These are phyloP conservation scores for Daldinia bambusicola DNA, from an alignment of 495 filamentous ascomycete species.

Conservation along the genomic window DNA sequence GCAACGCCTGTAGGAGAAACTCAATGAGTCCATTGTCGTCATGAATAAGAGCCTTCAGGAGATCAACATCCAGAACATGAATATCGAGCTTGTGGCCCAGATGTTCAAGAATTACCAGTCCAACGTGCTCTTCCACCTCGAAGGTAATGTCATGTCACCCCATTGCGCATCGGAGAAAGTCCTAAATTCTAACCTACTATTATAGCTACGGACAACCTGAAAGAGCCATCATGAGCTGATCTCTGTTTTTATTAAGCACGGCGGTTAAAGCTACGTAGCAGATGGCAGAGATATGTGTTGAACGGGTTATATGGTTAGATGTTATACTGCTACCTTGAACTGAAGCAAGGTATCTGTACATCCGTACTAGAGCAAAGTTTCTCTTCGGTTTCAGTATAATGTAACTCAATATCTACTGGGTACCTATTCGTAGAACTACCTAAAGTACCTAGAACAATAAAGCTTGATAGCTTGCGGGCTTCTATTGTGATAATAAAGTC, in stretches of 20 bases:
- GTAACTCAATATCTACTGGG: not conserved
- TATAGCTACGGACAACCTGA: constrained; percentile 83
- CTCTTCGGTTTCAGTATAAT: not conserved
- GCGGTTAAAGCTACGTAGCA: not conserved
- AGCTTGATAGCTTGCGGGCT: no score
- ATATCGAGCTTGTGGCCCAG: constrained; percentile 95
- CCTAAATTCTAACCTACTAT: constrained; percentile 7
- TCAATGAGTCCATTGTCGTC: constrained; percentile 91
- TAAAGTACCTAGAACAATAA: no score
- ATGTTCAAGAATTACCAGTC: constrained; percentile 99
- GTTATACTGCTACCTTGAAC: not conserved
- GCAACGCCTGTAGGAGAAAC: constrained; percentile 77
- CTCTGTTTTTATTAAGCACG: not conserved
- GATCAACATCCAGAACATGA: constrained; percentile 98
- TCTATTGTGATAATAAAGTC: no score
- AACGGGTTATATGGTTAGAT: not conserved
- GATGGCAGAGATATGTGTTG: not conserved
- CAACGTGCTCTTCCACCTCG: constrained; percentile 95
- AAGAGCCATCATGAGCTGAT: constrained; percentile 71
- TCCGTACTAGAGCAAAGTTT: not conserved
- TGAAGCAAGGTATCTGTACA: not conserved
- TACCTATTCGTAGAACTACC: no score
- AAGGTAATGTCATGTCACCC: constrained; percentile 69
- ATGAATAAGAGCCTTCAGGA: constrained; percentile 96
- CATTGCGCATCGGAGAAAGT: not conserved